Evolutionary conservation across 2,329 filamentous ascomycete genomes (phyloP), one percentile per base, ranked within the genome.

Genomic region (Pyricularia grisea): DNA sequence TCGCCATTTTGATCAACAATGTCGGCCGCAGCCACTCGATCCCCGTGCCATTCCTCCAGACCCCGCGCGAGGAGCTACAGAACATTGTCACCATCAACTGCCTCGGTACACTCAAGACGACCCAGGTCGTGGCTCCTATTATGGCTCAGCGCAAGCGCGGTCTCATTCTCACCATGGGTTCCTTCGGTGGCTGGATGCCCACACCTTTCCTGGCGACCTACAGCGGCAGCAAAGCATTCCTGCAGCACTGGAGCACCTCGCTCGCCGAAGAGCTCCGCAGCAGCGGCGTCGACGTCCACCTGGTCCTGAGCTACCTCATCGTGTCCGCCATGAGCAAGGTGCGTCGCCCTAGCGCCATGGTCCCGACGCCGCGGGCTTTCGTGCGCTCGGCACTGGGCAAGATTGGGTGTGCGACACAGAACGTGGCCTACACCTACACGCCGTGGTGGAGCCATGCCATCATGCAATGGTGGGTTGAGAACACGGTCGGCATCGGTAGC

Each of bases 251-350:
- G 95, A 97, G 92, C 73, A 91, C 89, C 6, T 89, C 95, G 12
- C 86, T 99, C 17, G 92, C 90, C 0, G 87, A 90, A 17, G 95
- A 99, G 80, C 86, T 99, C 33, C 88, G 90, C 72, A 87, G 90
- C 1, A 85, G 92, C 74, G 92, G 92, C 69, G 88, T 99, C 60
- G 90, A 93, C 72, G 93, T 97, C n/a, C 90, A 98, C 79, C 87
- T 98, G 66, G 90, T 97, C 31, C 87, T 98, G 74, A 93, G 91
- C 74, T 96, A 99, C 79, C 88, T 99, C 66, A 92, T 99, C 75
- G 97, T 93, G 4, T 94, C 92, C 0, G 93, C 94, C 76, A 99
- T 99, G 95, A 94, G 91, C 81, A 99, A 99, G 85, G 88, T 99
- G 74, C 90, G 92, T 75, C 90, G 90, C 69, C 83, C 93, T 0